Evolutionary conservation across 2,329 filamentous ascomycete genomes (phyloP).

Genomic region (Elsinoe fawcettii): DNA sequence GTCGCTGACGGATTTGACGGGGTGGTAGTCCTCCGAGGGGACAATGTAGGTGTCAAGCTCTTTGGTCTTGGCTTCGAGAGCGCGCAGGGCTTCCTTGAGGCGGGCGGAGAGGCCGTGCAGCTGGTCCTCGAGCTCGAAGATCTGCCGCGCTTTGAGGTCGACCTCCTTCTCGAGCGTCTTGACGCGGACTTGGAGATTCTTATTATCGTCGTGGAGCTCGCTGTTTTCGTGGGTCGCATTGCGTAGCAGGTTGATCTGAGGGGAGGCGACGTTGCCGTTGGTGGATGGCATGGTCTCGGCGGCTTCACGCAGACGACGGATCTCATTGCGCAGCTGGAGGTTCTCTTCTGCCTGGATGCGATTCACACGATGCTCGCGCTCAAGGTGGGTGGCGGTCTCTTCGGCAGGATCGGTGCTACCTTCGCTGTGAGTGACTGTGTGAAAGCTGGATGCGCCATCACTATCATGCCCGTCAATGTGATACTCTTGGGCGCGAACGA

Average conservation of each 20-base stretch:
- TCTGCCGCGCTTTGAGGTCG: slow-evolving; percentile 2
- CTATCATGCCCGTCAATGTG: background rate
- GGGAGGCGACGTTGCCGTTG: background rate
- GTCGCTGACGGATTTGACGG: background rate
- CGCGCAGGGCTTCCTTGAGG: background rate
- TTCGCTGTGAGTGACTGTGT: slow-evolving; percentile 2
- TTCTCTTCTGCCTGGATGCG: slow-evolving; percentile 11
- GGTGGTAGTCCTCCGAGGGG: background rate
- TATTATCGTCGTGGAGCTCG: background rate
- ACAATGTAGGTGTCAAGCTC: slow-evolving; percentile 1
- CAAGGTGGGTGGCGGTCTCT: slow-evolving; percentile 1
- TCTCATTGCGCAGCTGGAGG: background rate
- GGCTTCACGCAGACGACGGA: background rate
- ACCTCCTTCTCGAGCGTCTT: background rate
- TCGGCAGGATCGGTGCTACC: slow-evolving; percentile 2
- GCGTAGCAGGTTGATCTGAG: background rate
- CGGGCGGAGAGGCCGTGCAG: slow-evolving; percentile 2
- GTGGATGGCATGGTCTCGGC: background rate
- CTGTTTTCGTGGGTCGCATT: background rate
- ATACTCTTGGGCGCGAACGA: slow-evolving; percentile 3
- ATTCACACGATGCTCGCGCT: slow-evolving; percentile 14
- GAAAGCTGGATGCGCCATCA: slow-evolving; percentile 1
- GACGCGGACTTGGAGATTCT: background rate
- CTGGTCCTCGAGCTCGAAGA: slow-evolving; percentile 13
- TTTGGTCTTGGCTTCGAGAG: background rate